phyloP scores from a whole-genome alignment of 768 basidiomycete species.

The Phlebiopsis flavidoalba region DNA sequence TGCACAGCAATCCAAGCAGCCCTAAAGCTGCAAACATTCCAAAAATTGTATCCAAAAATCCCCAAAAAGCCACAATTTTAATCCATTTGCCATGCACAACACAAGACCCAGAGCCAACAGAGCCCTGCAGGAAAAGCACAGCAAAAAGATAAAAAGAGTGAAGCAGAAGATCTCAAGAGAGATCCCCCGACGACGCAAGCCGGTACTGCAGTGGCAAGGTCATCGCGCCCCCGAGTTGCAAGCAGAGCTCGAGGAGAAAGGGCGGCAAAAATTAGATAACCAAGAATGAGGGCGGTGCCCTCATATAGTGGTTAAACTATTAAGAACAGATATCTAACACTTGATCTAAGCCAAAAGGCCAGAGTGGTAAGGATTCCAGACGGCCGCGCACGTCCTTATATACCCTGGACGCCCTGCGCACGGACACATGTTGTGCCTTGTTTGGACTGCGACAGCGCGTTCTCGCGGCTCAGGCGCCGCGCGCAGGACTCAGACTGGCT shows the following conservation, averaged over 20 bases:
- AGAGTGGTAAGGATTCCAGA: constrained; percentile 34
- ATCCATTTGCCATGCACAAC: constrained; percentile 5
- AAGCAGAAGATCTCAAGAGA: neutral
- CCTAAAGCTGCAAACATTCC: neutral
- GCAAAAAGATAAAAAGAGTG: neutral
- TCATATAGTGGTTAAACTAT: constrained; percentile 41
- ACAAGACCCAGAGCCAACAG: neutral
- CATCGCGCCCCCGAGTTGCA: constrained; percentile 24
- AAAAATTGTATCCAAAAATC: neutral
- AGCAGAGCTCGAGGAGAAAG: constrained; percentile 22
- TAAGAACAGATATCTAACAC: constrained; percentile 77
- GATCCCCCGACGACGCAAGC: constrained; percentile 26
- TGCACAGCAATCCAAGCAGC: neutral
- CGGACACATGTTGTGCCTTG: constrained; percentile 10
- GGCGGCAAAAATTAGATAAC: constrained; percentile 21
- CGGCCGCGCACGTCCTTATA: neutral
- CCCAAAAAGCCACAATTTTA: neutral
- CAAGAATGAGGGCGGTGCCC: constrained; percentile 31
- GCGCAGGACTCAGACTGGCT: no score
- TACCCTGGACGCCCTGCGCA: constrained; percentile 2
- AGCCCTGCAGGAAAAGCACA: neutral
- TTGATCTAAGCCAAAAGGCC: constrained; percentile 74
- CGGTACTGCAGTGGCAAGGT: constrained; percentile 26
- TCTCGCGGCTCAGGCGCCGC: neutral
- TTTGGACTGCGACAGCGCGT: neutral